Base-by-base conservation (phyloP, 2,329 filamentous ascomycete species). In the Trichophyton simii region DNA sequence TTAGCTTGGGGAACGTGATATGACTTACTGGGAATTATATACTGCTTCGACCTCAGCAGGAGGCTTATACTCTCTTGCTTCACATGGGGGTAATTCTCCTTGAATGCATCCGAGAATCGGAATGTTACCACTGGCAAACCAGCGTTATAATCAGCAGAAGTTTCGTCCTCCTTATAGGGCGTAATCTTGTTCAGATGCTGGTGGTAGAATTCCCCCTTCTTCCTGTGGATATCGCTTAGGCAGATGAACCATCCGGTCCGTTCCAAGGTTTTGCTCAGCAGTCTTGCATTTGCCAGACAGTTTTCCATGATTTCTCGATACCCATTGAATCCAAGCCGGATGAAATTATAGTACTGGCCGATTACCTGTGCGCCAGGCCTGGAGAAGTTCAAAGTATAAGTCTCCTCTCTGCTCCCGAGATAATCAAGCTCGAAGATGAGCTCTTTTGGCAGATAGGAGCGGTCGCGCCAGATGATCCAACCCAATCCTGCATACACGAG, bases 361-460 rank as follows among this genome's bases (percentile, higher is more conserved):
- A 88, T 83, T 61, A 89, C 78, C 64, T 88, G 86, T 0, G 83
- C 82, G 2, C 85, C 86, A 0, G 86, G 85, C 0, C 86, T 81
- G 0, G 84, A 87, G 75, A 89, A 89, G 73, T 88, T 89, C 20
- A 89, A 78, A 0, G 85, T 88, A 72, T 83, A 89, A 1, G 82
- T 84, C 68, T 87, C 80, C 67, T 88, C 85, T 0, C 83, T 86
- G n/a, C 85, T 84, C 42, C 86, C 86, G 0, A 89, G 80, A 67
- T 89, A 89, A 70, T 83, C 83, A 18, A 89, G 77, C 70, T 88
- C 83, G 70, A 89, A 89, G 64, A 88, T 79, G 3, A 89, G 77
- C 63, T 88, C 80, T 67, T 86, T 81, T 3, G 87, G 86, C 4
- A 89, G 78, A 65, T 80, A 84, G 2, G 78, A 76, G 65, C 86